Percentiles rank a stretch among this genome's conserved stretches.
Evolutionary conservation across 176 grass and related monocot species (phyloP).

Genomic region (Puya raimondii): DNA sequence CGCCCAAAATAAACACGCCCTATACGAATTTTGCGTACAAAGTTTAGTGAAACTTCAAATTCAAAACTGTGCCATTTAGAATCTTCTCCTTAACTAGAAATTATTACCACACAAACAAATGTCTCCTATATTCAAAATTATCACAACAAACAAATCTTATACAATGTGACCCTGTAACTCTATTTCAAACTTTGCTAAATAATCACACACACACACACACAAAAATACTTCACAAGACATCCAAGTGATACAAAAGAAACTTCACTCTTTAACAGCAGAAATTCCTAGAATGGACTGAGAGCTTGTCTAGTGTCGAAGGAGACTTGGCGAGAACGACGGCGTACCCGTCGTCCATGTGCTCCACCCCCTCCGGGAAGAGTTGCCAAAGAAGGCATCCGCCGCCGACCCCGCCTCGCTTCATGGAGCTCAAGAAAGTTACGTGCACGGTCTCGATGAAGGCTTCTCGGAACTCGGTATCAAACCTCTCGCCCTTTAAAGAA

Average conservation of each 20-base stretch:
- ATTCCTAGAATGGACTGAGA: constrained; percentile 37
- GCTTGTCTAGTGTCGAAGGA: constrained; percentile 35
- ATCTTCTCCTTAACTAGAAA: too few relatives aligned
- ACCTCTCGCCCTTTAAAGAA: constrained; percentile 59
- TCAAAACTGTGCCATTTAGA: too few relatives aligned
- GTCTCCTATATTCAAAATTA: too few relatives aligned
- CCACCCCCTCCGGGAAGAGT: constrained; percentile 71
- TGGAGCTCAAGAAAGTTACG: constrained; percentile 34
- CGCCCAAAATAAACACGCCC: too few relatives aligned
- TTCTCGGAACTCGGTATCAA: constrained; percentile 42
- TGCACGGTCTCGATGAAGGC: constrained; percentile 61
- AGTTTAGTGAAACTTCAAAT: too few relatives aligned
- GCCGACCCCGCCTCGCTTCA: constrained; percentile 37
- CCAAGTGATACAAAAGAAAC: background rate
- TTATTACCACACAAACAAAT: too few relatives aligned
- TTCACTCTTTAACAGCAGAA: constrained; percentile 23
- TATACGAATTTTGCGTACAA: too few relatives aligned
- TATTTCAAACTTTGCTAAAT: too few relatives aligned
- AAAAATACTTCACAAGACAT: background rate
- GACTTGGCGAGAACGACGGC: constrained; percentile 51
- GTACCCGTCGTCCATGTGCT: constrained; percentile 89
- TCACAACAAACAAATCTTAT: too few relatives aligned
- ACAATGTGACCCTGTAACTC: too few relatives aligned
- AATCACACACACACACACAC: background rate
- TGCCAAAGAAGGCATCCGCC: constrained; percentile 83